phyloP scores from a whole-genome alignment of 108 stramenopile genomes.

The Nitzschia putrida region DNA sequence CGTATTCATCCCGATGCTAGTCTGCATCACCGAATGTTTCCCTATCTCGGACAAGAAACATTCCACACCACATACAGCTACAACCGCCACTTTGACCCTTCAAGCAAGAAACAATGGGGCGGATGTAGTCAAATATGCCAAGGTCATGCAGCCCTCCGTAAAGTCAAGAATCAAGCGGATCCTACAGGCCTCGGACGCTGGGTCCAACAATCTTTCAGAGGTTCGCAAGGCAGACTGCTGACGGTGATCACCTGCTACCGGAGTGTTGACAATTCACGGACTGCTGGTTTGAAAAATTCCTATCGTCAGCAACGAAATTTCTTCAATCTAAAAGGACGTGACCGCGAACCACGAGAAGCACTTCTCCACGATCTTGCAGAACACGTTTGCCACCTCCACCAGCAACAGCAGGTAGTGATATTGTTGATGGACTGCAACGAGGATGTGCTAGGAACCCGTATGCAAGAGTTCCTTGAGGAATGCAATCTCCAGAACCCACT shows the following conservation, averaged over 20 bases:
- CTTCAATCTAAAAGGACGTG: background rate
- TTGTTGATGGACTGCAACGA: background rate
- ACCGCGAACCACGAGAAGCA: background rate
- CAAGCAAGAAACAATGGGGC: background rate
- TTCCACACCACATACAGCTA: background rate
- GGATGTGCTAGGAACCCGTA: background rate
- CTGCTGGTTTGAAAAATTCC: background rate
- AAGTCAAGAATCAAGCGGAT: background rate
- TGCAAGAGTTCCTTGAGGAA: background rate
- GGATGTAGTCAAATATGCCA: background rate
- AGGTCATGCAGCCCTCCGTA: background rate
- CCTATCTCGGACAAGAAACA: background rate
- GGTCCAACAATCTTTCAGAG: background rate
- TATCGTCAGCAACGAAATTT: background rate
- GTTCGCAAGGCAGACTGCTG: background rate
- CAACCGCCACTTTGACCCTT: background rate
- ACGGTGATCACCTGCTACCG: background rate
- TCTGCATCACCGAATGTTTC: background rate
- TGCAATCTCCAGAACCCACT: background rate
- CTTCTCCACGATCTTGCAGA: background rate
- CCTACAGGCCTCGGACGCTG: background rate
- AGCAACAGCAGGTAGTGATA: background rate
- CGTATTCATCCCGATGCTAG: background rate
- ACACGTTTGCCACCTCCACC: background rate
- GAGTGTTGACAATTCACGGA: background rate